Conservation (phyloP, 202 grass and related monocot genomes). For the Schoenoplectus triqueter region DNA sequence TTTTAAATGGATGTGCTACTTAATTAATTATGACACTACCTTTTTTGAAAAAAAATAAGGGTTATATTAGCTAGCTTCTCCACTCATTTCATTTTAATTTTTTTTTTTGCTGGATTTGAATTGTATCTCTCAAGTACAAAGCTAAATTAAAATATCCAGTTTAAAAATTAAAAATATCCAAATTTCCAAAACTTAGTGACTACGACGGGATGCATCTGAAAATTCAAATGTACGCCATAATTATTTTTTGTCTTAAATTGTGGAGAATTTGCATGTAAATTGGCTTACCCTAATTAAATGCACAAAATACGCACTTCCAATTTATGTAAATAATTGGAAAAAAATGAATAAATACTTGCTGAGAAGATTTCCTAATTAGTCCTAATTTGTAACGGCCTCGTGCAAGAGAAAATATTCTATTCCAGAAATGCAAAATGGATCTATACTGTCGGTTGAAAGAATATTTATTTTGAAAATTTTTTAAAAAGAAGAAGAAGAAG, state of each 20-base stretch:
- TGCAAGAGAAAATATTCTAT: too few species aligned
- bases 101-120: too few species aligned
- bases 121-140: neutral
- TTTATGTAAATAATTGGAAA: neutral
- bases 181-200: neutral
- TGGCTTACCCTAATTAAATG: neutral
- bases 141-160: neutral
- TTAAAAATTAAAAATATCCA: neutral
- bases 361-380: neutral
- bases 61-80: too few species aligned
- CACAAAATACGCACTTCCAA: neutral
- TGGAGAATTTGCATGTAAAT: neutral
- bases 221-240: neutral
- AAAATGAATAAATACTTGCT: neutral
- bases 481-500: too few species aligned
- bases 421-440: neutral
- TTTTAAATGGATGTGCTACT: neutral
- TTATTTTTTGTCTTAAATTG: neutral
- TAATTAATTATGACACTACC: neutral
- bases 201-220: neutral
- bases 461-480: neutral
- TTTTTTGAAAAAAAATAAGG: too few species aligned
- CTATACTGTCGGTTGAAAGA: neutral
- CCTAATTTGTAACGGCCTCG: neutral
- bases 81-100: too few species aligned